A percentile compares a stretch with the other conserved stretches of the same genome.
Evolutionary conservation across 495 filamentous ascomycete species (phyloP).

Genomic region (Aspergillus coremiiformis): DNA sequence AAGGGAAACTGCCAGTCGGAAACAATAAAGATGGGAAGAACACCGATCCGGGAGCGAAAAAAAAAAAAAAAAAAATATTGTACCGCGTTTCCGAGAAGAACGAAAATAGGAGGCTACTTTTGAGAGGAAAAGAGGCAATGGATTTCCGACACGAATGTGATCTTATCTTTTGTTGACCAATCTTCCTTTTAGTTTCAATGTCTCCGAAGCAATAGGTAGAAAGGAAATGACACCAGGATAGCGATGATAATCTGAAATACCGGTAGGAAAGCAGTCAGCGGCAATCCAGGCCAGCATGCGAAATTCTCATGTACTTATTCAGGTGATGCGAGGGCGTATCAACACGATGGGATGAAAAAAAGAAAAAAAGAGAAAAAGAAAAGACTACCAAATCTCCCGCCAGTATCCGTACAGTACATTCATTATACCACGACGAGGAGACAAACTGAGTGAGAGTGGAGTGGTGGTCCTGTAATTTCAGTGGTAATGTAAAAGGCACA

Average conservation of each 20-base stretch:
- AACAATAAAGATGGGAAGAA: slow-evolving; percentile 12
- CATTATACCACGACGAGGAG: background rate
- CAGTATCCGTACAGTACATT: no score
- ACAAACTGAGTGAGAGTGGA: background rate
- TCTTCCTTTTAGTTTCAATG: background rate
- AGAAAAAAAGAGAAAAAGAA: background rate
- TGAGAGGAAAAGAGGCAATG: background rate
- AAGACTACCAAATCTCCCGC: background rate
- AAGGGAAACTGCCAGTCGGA: slow-evolving; percentile 29
- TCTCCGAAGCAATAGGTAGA: background rate
- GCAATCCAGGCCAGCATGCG: background rate
- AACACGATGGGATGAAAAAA: background rate
- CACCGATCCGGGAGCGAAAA: slow-evolving; percentile 6
- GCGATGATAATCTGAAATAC: slow-evolving; percentile 1
- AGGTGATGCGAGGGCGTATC: background rate
- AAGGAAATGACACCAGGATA: background rate
- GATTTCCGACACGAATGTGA: background rate
- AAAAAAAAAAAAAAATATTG: background rate
- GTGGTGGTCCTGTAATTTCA: background rate
- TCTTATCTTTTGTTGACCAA: no score
- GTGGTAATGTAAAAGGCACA: background rate
- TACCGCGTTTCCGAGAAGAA: slow-evolving; percentile 1
- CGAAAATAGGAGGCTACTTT: background rate
- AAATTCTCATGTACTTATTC: background rate
- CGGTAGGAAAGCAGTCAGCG: slow-evolving; percentile 1